Conservation (phyloP, 164 flowering plant species). For the Magnolia sinica region DNA sequence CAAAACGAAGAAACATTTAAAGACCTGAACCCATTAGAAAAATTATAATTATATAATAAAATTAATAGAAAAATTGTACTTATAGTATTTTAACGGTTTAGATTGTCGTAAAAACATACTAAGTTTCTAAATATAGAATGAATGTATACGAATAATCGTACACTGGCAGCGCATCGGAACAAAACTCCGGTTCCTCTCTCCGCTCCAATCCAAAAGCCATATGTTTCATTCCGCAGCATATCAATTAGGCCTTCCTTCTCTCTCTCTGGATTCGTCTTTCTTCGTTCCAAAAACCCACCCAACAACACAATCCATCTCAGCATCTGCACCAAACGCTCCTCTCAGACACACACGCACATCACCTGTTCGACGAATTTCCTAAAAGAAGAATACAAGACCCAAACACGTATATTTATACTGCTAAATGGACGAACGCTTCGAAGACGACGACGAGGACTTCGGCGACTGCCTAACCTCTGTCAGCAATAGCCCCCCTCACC, state of each 20-base stretch:
- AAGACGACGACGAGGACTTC: constrained; percentile 6
- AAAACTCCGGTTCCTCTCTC: background rate
- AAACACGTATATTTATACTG: background rate
- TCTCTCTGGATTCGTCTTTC: background rate
- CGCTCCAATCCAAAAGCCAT: background rate
- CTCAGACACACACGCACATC: background rate
- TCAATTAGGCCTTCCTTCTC: background rate
- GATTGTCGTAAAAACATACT: too few relatives aligned
- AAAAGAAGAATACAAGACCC: background rate
- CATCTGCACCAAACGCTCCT: background rate
- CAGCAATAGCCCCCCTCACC: constrained; percentile 13
- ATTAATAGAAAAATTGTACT: too few relatives aligned
- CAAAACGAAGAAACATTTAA: too few relatives aligned
- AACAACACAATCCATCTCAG: background rate
- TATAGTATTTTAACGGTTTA: too few relatives aligned
- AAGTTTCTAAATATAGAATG: background rate
- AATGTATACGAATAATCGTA: background rate
- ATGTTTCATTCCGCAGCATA: background rate
- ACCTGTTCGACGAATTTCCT: background rate
- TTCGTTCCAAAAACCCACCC: background rate
- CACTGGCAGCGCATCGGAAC: background rate
- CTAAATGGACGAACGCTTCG: background rate
- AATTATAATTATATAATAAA: too few relatives aligned
- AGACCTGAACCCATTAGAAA: too few relatives aligned
- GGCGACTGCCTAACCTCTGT: constrained; percentile 29